Conservation (phyloP, 2,329 filamentous ascomycete genomes). For the Cladosporium austrohemisphaericum region DNA sequence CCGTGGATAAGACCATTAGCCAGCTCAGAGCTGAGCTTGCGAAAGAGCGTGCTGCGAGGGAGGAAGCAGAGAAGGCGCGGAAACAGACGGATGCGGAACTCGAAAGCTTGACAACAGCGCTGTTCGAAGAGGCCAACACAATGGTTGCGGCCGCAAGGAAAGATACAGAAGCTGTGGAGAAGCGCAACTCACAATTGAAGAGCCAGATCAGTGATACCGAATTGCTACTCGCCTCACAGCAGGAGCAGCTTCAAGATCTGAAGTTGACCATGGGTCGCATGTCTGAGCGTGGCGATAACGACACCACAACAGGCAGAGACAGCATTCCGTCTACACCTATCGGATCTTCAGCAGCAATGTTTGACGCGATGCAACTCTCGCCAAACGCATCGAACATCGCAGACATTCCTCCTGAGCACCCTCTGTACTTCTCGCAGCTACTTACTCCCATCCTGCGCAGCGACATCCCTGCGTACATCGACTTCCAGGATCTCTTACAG, state of each 20-base stretch:
- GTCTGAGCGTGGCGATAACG: slow-evolving; percentile 68
- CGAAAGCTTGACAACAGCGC: slow-evolving; percentile 80
- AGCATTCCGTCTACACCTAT: slow-evolving; percentile 78
- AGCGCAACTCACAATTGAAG: slow-evolving; percentile 79
- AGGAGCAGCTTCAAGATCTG: slow-evolving; percentile 86
- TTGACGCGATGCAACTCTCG: slow-evolving; percentile 58
- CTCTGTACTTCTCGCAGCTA: slow-evolving; percentile 74
- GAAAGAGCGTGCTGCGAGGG: slow-evolving; percentile 39
- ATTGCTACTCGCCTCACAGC: slow-evolving; percentile 77
- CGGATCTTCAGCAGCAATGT: slow-evolving; percentile 53
- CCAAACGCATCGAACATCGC: slow-evolving; percentile 47
- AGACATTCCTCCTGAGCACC: slow-evolving; percentile 58
- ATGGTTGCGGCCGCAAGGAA: slow-evolving; percentile 91
- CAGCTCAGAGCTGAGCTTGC: slow-evolving; percentile 40
- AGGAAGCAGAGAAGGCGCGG: slow-evolving; percentile 60
- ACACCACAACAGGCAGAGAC: slow-evolving; percentile 57
- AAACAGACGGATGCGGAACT: slow-evolving; percentile 88
- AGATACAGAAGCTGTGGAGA: slow-evolving; percentile 74
- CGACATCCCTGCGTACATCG: slow-evolving; percentile 75
- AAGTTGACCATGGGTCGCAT: slow-evolving; percentile 91
- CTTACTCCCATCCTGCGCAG: slow-evolving; percentile 78
- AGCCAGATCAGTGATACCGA: slow-evolving; percentile 85
- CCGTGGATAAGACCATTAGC: slow-evolving; percentile 57
- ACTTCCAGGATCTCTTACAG: slow-evolving; percentile 75
- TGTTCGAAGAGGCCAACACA: slow-evolving; percentile 98